Evolutionary conservation across 345 rosid genomes (phyloP).

Genomic region (Gossypium herbaceum): DNA sequence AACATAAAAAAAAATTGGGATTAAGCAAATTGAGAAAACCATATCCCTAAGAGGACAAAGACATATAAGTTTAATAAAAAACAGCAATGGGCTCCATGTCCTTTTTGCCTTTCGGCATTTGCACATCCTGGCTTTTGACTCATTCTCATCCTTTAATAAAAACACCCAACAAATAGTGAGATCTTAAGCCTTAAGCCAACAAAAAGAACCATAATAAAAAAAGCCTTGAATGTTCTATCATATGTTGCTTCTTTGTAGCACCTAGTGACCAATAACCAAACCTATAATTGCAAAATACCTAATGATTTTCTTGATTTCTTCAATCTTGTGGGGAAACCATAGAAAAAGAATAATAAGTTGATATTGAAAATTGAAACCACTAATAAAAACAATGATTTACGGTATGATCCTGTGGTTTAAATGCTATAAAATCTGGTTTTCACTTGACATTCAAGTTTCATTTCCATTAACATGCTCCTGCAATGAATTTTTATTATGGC

Average conservation of each 20-base stretch:
- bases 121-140: constrained; percentile 69
- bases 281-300: neutral
- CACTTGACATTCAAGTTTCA: neutral
- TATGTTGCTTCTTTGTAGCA: neutral
- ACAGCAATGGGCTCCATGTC: constrained; percentile 67
- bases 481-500: neutral
- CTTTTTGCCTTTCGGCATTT: constrained; percentile 33
- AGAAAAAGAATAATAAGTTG: neutral
- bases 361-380: too few relatives aligned
- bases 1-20: too few relatives aligned
- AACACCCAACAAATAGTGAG: constrained; percentile 7
- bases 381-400: too few relatives aligned
- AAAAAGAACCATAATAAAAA: neutral
- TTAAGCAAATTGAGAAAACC: too few relatives aligned
- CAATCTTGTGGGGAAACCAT: too few relatives aligned
- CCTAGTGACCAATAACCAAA: neutral
- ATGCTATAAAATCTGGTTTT: neutral
- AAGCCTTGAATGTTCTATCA: neutral
- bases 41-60: neutral
- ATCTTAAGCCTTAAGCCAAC: constrained; percentile 10
- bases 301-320: neutral
- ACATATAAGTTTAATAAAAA: neutral
- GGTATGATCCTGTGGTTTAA: too few relatives aligned
- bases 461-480: neutral
- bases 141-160: constrained; percentile 10